Evolutionary conservation across 768 basidiomycete species (phyloP).

Genomic region (Coprinellus aureogranulatus): DNA sequence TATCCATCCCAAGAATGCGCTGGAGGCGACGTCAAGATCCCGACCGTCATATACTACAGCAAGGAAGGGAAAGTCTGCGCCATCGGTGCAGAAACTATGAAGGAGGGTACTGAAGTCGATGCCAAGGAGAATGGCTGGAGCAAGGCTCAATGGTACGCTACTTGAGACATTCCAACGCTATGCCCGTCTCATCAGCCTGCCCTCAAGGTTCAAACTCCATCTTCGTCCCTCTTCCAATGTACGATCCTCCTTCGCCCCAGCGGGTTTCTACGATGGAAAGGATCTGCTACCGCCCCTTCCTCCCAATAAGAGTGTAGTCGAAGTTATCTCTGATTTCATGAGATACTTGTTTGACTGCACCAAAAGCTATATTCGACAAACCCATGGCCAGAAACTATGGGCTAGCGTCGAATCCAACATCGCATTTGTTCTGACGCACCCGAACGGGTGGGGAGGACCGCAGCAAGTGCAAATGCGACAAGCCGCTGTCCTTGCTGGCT

Average conservation of each 20-base stretch:
- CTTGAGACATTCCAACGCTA: background rate
- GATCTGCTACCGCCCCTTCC: background rate
- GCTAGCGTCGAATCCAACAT: conserved; percentile 28
- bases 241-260: background rate
- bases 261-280: background rate
- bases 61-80: conserved; percentile 29
- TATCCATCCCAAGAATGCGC: conserved; percentile 39
- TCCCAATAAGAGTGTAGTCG: conserved; percentile 29
- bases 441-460: conserved; percentile 53
- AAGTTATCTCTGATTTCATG: conserved; percentile 40
- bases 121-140: conserved; percentile 33
- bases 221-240: conserved; percentile 7
- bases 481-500: conserved; percentile 44
- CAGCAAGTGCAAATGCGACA: conserved; percentile 49
- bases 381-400: conserved; percentile 30
- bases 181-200: conserved; percentile 5
- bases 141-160: conserved; percentile 39
- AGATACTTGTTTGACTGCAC: conserved; percentile 37
- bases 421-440: conserved; percentile 44
- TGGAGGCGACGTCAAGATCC: conserved; percentile 40
- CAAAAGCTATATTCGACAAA: conserved; percentile 34
- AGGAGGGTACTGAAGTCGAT: conserved; percentile 29
- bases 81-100: conserved; percentile 38
- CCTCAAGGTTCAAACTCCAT: conserved; percentile 26
- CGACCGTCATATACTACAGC: conserved; percentile 44